Evolutionary conservation across 257 asterid genomes (phyloP), one percentile per base, ranked within the genome.

Genomic region (Solanum dulcamara): DNA sequence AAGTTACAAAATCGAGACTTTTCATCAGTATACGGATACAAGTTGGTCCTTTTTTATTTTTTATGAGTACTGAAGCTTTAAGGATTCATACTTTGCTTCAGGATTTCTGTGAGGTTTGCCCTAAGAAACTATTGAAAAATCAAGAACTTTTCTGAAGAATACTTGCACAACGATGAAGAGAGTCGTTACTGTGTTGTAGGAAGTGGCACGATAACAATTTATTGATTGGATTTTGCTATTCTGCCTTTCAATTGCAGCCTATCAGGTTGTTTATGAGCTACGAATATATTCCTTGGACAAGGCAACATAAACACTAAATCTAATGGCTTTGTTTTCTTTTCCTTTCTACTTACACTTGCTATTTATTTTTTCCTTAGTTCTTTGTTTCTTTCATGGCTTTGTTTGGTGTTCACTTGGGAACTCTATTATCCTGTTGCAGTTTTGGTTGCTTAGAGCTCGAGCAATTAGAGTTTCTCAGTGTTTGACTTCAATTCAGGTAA

Each of bases 391-490:
- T 14, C 40, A 2, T 24, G 79, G 13, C 32, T 44, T 72, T 72
- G 6, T 12, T 40, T 72, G 81, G 81, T 44, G 32, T 35, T 40
- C 32, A 13, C 55, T 38, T 72, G 10, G 35, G 40, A 22, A 72
- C 37, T 72, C 55, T 72, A 72, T 72, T 72, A 40, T 20, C 22
- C 81, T 24, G 12, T 67, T 91, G 88, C 89, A 92, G 98, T 51
- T 96, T 94, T 87, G 98, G 98, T 55, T 96, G 82, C 91, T 93
- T 80, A 92, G 93, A 80, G 95, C 98, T 64, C 92, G 97, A 82
- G 96, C 99, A 14, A 93, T 96, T 85, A 94, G 98, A 92, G 99
- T 98, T 81, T 98, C 98, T 87, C 99, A 96, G 90, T 96, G 98
- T 88, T 93, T 94, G 90, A 96, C 99, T 79, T 94, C 99, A 30